phyloP scores from a whole-genome alignment of 2,329 filamentous ascomycete genomes.

The Cordyceps farinosa region DNA sequence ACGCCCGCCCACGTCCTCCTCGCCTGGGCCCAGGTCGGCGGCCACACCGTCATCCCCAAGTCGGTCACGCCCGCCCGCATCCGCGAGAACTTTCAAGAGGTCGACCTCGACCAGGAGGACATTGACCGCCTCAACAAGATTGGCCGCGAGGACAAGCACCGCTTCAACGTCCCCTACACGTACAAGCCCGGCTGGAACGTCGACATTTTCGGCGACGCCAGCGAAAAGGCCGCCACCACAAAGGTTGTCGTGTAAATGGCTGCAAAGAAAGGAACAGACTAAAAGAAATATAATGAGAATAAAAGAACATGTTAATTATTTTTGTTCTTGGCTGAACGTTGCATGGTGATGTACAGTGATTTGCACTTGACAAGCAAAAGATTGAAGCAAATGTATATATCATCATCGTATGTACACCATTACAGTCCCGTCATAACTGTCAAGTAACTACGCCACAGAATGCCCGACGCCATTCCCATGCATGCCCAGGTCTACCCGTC shows the following conservation, averaged over 20 bases:
- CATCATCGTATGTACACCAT: no score
- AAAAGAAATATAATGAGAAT: neutral
- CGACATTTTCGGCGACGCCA: conserved; percentile 52
- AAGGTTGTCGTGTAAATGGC: conserved; percentile 40
- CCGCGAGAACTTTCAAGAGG: conserved; percentile 65
- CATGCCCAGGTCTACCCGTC: neutral
- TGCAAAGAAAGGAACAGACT: neutral
- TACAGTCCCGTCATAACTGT: neutral
- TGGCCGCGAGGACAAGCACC: conserved; percentile 45
- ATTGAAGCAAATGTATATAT: no score
- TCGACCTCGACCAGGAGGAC: conserved; percentile 57
- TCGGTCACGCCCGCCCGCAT: conserved; percentile 66
- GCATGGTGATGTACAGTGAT: no score
- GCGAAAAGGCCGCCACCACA: conserved; percentile 48
- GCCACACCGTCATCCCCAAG: conserved; percentile 72
- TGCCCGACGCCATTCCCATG: conserved; percentile 7
- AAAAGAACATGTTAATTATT: neutral
- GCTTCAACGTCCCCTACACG: conserved; percentile 43
- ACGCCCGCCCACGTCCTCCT: conserved; percentile 47
- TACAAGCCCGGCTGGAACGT: conserved; percentile 54
- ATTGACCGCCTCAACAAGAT: conserved; percentile 60
- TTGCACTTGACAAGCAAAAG: neutral
- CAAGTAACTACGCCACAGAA: neutral
- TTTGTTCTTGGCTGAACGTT: no score
- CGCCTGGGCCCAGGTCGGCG: conserved; percentile 57